phyloP scores from a whole-genome alignment of 2,329 filamentous ascomycete genomes.

The Aspergillus sergii region DNA sequence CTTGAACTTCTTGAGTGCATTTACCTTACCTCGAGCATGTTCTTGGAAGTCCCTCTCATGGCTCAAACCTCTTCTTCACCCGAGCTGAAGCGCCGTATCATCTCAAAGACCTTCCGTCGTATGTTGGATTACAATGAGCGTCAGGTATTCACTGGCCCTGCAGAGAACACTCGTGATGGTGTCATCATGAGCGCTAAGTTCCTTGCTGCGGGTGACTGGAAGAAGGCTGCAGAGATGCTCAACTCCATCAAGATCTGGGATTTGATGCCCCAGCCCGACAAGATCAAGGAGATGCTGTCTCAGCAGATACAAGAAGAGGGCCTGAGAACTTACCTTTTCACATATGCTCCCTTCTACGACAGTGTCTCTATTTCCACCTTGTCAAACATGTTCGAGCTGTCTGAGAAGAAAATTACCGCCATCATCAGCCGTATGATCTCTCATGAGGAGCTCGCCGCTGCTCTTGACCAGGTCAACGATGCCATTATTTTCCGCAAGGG shows the following conservation, averaged over 20 bases:
- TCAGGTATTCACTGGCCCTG: slow-evolving; percentile 97
- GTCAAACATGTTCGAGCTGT: slow-evolving; percentile 92
- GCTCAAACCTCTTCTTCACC: slow-evolving; percentile 96
- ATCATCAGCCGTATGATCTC: slow-evolving; percentile 99
- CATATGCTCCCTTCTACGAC: slow-evolving; percentile 98
- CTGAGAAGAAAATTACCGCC: slow-evolving; percentile 86
- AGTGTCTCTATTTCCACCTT: slow-evolving; percentile 86
- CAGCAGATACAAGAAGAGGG: slow-evolving; percentile 99
- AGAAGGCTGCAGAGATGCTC: slow-evolving; percentile 91
- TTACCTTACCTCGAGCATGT: slow-evolving; percentile 98
- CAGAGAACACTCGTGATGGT: slow-evolving; percentile 98
- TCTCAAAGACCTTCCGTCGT: slow-evolving; percentile 98
- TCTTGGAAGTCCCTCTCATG: slow-evolving; percentile 94
- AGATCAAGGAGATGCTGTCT: slow-evolving; percentile 96
- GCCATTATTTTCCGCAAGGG: slow-evolving; percentile 99
- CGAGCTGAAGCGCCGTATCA: slow-evolving; percentile 94
- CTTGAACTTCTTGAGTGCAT: slow-evolving; percentile 96
- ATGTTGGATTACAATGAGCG: slow-evolving; percentile 99
- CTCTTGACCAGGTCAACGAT: slow-evolving; percentile 94
- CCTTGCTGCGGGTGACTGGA: slow-evolving; percentile 95
- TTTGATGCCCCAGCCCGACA: slow-evolving; percentile 86
- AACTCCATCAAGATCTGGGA: slow-evolving; percentile 99
- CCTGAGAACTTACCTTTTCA: slow-evolving; percentile 97
- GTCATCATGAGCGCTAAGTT: slow-evolving; percentile 99
- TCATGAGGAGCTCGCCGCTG: slow-evolving; percentile 94